phyloP scores from a whole-genome alignment of 2,329 filamentous ascomycete species.

The Fusarium torulosum region DNA sequence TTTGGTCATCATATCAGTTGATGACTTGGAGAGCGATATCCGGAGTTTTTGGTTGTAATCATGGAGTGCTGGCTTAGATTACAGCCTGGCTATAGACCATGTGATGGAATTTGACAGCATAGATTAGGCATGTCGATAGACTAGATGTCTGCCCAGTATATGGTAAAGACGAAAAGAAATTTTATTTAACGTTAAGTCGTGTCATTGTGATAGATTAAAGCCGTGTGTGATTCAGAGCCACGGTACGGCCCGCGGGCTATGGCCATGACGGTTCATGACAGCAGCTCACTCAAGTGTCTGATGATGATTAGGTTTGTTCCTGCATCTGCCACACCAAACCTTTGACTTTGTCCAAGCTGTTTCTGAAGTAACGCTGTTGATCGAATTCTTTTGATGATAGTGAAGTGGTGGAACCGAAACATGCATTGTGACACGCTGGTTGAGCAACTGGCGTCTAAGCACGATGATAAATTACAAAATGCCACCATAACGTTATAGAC shows the following conservation, averaged over 20 bases:
- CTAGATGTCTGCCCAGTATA: slow-evolving; percentile 1
- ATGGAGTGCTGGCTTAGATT: slow-evolving; percentile 31
- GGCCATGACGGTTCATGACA: slow-evolving; percentile 17
- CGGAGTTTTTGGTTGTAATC: slow-evolving; percentile 48
- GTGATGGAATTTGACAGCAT: slow-evolving; percentile 7
- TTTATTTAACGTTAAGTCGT: neutral
- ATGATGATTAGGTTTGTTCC: slow-evolving; percentile 26
- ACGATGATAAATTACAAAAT: too few relatives aligned
- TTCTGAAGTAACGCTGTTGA: too few relatives aligned
- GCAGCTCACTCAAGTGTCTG: neutral
- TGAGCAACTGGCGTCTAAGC: too few relatives aligned
- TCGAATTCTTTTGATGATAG: too few relatives aligned
- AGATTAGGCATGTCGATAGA: slow-evolving; percentile 1
- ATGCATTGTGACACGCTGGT: too few relatives aligned
- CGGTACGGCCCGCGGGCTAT: slow-evolving; percentile 16
- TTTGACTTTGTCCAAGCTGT: neutral
- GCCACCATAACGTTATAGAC: too few relatives aligned
- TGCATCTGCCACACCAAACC: slow-evolving; percentile 23
- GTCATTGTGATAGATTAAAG: slow-evolving; percentile 2
- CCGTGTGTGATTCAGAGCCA: neutral
- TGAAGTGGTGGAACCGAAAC: too few relatives aligned
- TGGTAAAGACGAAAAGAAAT: slow-evolving; percentile 19
- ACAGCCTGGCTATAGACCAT: slow-evolving; percentile 19
- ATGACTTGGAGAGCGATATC: slow-evolving; percentile 45
- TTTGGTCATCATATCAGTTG: slow-evolving; percentile 35